Evolutionary conservation across 192 early-diverging fungal genomes (phyloP).

Genomic region (Coemansia sp.): DNA sequence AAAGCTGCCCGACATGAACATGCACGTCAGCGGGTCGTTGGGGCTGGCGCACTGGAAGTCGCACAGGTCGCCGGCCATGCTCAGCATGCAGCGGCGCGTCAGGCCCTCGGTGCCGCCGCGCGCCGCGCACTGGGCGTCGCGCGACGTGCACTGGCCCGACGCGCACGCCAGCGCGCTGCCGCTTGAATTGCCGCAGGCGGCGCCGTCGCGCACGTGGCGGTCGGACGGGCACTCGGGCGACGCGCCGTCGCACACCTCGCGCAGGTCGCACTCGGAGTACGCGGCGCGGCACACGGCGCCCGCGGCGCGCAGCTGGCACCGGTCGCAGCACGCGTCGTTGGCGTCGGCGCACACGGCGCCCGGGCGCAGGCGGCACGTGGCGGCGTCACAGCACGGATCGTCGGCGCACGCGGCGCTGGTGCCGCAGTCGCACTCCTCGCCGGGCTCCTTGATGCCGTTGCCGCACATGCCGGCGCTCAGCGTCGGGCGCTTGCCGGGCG

Average conservation of each 20-base stretch:
- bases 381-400: conserved; percentile 81
- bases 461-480: conserved; percentile 82
- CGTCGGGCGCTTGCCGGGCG: conserved; percentile 39
- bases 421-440: conserved; percentile 94
- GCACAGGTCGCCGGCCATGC: conserved; percentile 60
- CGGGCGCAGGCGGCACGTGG: conserved; percentile 78
- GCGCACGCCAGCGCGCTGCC: conserved; percentile 58
- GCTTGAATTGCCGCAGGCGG: conserved; percentile 62
- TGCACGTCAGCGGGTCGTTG: conserved; percentile 42
- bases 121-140: conserved; percentile 69
- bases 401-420: conserved; percentile 67
- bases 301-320: conserved; percentile 64
- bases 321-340: conserved; percentile 83
- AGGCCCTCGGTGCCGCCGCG: conserved; percentile 60
- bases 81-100: conserved; percentile 58
- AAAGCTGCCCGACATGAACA: conserved; percentile 65
- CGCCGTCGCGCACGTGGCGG: conserved; percentile 65
- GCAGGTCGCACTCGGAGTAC: conserved; percentile 78
- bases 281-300: conserved; percentile 73
- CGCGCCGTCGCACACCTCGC: conserved; percentile 77
- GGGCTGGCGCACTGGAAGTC: conserved; percentile 68
- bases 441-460: conserved; percentile 87
- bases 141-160: conserved; percentile 72
- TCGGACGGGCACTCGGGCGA: conserved; percentile 74
- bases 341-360: conserved; percentile 79